Evolutionary conservation across 2,329 filamentous ascomycete genomes (phyloP).

Genomic region (Aureobasidium sp.): DNA sequence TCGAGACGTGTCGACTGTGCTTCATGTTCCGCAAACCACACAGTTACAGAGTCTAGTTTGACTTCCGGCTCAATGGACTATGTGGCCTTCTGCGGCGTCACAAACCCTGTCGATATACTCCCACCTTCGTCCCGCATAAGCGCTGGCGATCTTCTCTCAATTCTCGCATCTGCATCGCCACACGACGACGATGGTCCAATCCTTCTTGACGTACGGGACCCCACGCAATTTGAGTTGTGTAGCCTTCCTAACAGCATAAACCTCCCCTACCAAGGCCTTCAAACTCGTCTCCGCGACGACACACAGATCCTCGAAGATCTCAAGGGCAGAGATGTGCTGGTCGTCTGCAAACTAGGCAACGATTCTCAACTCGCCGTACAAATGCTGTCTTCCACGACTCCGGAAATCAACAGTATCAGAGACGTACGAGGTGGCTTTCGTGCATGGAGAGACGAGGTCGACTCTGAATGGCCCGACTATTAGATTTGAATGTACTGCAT

Average conservation of each 20-base stretch:
- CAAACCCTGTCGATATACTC: conserved; percentile 48
- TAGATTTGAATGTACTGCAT: conserved; percentile 18
- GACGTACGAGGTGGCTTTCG: conserved; percentile 64
- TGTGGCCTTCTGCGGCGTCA: conserved; percentile 70
- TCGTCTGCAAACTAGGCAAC: conserved; percentile 67
- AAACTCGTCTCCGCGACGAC: conserved; percentile 20
- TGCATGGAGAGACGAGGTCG: conserved; percentile 64
- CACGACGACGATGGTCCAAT: conserved; percentile 15
- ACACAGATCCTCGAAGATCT: conserved; percentile 15
- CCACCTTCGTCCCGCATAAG: conserved; percentile 12
- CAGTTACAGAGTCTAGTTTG: conserved; percentile 55
- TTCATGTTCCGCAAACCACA: conserved; percentile 59
- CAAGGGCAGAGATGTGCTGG: conserved; percentile 50
- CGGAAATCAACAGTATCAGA: conserved; percentile 51
- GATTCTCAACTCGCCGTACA: conserved; percentile 65
- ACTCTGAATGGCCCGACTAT: conserved; percentile 50
- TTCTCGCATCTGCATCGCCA: neutral
- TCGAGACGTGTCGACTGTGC: conserved; percentile 61
- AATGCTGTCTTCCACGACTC: conserved; percentile 55
- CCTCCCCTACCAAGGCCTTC: conserved; percentile 54
- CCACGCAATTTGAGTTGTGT: conserved; percentile 75
- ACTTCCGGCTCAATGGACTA: conserved; percentile 67
- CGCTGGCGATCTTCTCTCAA: conserved; percentile 42
- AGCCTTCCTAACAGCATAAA: conserved; percentile 69
- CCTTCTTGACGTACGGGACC: conserved; percentile 72